Percentiles rank a stretch among this genome's conserved stretches.
These are phyloP conservation scores for Didymella lethalis DNA, from an alignment of 2,329 filamentous ascomycete species.

Conservation along the genomic window DNA sequence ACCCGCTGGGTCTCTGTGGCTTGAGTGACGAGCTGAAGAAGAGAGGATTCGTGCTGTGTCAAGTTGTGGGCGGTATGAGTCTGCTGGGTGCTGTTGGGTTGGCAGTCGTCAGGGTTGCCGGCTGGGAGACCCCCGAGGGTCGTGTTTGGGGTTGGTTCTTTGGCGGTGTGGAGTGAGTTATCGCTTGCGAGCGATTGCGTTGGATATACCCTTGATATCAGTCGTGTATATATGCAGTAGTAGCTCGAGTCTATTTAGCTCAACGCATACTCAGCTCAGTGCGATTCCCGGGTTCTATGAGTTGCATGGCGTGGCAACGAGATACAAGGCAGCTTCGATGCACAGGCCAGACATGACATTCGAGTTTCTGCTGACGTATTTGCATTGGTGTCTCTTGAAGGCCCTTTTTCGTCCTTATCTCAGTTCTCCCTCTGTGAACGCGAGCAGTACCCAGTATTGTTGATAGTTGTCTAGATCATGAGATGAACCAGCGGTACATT, in stretches of 20 bases:
- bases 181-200: background rate
- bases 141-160: slow-evolving; percentile 41
- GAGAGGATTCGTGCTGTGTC: slow-evolving; percentile 72
- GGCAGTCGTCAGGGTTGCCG: slow-evolving; percentile 50
- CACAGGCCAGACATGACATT: no score
- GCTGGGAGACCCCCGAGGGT: slow-evolving; percentile 38
- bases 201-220: slow-evolving; percentile 1
- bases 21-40: slow-evolving; percentile 71
- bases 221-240: background rate
- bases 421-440: no score
- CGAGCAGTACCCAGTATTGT: no score
- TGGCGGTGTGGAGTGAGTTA: slow-evolving; percentile 18
- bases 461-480: background rate
- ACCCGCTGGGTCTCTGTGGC: slow-evolving; percentile 80
- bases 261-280: background rate
- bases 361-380: no score
- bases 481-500: background rate
- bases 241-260: slow-evolving; percentile 2
- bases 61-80: slow-evolving; percentile 76
- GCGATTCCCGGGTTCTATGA: background rate
- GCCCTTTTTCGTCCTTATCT: no score
- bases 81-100: slow-evolving; percentile 75
- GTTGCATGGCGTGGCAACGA: no score
- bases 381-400: no score
- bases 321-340: no score